These are phyloP conservation scores for Leccinum aurantiacum DNA, from an alignment of 768 basidiomycete genomes.

Conservation along the genomic window DNA sequence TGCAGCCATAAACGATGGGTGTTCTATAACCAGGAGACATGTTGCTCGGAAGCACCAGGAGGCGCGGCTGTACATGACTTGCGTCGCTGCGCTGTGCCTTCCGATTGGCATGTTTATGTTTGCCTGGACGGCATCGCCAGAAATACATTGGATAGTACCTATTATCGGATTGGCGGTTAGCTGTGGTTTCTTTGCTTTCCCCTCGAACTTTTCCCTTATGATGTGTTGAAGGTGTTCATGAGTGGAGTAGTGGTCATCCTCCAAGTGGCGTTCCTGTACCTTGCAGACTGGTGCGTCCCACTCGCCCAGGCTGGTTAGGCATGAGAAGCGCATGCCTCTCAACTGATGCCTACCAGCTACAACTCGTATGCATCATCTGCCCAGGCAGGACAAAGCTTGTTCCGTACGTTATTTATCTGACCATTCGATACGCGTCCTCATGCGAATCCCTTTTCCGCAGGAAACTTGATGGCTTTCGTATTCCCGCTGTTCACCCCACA, in stretches of 20 bases:
- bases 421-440: not conserved
- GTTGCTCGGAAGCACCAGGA: too few relatives aligned
- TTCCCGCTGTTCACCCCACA: slow-evolving; percentile 52
- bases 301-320: too few relatives aligned
- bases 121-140: slow-evolving; percentile 60
- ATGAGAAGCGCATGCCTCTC: not conserved
- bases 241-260: slow-evolving; percentile 42
- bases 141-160: slow-evolving; percentile 59
- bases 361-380: slow-evolving; percentile 53
- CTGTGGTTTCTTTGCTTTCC: not conserved
- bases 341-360: slow-evolving; percentile 30
- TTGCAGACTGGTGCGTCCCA: slow-evolving; percentile 48
- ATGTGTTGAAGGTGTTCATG: slow-evolving; percentile 39
- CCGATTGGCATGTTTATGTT: slow-evolving; percentile 67
- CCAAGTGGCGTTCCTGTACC: slow-evolving; percentile 45
- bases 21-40: slow-evolving; percentile 24
- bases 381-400: slow-evolving; percentile 51
- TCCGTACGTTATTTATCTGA: slow-evolving; percentile 33
- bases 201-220: slow-evolving; percentile 4
- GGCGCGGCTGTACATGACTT: too few relatives aligned
- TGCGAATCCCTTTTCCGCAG: slow-evolving; percentile 16
- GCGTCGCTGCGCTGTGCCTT: slow-evolving; percentile 46
- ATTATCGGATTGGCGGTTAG: slow-evolving; percentile 24
- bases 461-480: slow-evolving; percentile 40
- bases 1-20: slow-evolving; percentile 10